Evolutionary conservation across 495 filamentous ascomycete genomes (phyloP).

Genomic region (Rhypophila decipiens): DNA sequence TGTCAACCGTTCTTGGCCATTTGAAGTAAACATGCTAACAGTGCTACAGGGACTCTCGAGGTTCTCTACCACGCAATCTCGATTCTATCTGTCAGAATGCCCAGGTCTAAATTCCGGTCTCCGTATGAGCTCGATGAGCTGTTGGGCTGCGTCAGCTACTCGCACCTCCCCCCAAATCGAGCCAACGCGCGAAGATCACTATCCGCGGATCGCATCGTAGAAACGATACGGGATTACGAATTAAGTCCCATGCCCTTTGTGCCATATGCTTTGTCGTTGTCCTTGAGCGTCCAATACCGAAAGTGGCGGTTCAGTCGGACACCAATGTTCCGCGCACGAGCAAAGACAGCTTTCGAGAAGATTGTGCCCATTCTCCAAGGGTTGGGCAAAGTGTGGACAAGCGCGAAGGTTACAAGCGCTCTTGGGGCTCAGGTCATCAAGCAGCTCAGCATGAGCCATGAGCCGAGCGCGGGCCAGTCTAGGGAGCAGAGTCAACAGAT

Average conservation of each 20-base stretch:
- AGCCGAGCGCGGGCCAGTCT: too few species aligned
- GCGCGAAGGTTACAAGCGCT: slow-evolving; percentile 55
- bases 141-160: slow-evolving; percentile 21
- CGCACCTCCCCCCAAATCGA: slow-evolving; percentile 49
- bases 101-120: slow-evolving; percentile 18
- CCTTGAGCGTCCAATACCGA: slow-evolving; percentile 63
- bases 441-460: too few species aligned
- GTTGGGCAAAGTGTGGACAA: slow-evolving; percentile 54
- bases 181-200: slow-evolving; percentile 54
- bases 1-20: slow-evolving; percentile 22
- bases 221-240: slow-evolving; percentile 50
- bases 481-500: too few species aligned
- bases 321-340: slow-evolving; percentile 56
- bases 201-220: slow-evolving; percentile 58
- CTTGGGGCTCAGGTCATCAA: slow-evolving; percentile 40
- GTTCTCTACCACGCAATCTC: slow-evolving; percentile 65
- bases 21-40: slow-evolving; percentile 11
- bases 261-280: slow-evolving; percentile 60
- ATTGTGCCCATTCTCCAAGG: slow-evolving; percentile 51
- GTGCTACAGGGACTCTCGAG: slow-evolving; percentile 50
- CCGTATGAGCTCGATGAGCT: slow-evolving; percentile 18
- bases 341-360: slow-evolving; percentile 52
- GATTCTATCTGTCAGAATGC: slow-evolving; percentile 49
- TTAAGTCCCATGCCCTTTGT: slow-evolving; percentile 55
- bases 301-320: slow-evolving; percentile 62